Percentiles rank a stretch among this genome's conserved stretches.
Evolutionary conservation across 2,329 filamentous ascomycete species (phyloP).

Genomic region (Beauveria sp.): DNA sequence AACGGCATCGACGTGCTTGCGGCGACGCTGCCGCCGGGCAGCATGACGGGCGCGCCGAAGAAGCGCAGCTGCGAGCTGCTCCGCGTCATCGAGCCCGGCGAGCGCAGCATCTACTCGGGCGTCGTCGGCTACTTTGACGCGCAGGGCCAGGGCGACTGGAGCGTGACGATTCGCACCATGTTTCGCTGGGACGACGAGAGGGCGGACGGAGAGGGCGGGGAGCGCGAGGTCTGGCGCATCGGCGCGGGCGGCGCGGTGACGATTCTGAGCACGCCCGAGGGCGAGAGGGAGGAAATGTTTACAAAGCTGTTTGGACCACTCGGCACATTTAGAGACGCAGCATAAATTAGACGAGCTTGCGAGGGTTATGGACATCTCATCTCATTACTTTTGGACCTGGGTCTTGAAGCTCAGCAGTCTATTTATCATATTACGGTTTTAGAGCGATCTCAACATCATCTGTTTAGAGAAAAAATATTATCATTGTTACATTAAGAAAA

Average conservation of each 20-base stretch:
- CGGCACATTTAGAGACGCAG: constrained; percentile 37
- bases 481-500: background rate
- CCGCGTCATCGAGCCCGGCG: constrained; percentile 53
- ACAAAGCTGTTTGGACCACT: constrained; percentile 58
- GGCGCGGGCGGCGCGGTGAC: constrained; percentile 90
- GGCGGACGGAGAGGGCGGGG: constrained; percentile 20
- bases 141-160: constrained; percentile 79
- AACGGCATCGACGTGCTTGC: constrained; percentile 67
- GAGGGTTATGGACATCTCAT: background rate
- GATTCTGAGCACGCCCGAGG: constrained; percentile 67
- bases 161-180: constrained; percentile 79
- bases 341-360: constrained; percentile 14
- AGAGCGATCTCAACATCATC: constrained; percentile 8
- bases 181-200: constrained; percentile 62
- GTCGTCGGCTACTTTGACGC: constrained; percentile 87
- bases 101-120: constrained; percentile 76
- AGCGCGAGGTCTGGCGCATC: constrained; percentile 64
- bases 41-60: constrained; percentile 96
- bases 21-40: constrained; percentile 75
- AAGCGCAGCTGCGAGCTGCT: constrained; percentile 84
- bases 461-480: background rate
- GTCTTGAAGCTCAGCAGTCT: background rate
- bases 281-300: constrained; percentile 87
- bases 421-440: background rate
- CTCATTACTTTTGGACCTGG: background rate